A percentile compares a stretch with the other conserved stretches of the same genome.
Evolutionary conservation across 768 basidiomycete species (phyloP).

Genomic region (Hydnum rufescens): DNA sequence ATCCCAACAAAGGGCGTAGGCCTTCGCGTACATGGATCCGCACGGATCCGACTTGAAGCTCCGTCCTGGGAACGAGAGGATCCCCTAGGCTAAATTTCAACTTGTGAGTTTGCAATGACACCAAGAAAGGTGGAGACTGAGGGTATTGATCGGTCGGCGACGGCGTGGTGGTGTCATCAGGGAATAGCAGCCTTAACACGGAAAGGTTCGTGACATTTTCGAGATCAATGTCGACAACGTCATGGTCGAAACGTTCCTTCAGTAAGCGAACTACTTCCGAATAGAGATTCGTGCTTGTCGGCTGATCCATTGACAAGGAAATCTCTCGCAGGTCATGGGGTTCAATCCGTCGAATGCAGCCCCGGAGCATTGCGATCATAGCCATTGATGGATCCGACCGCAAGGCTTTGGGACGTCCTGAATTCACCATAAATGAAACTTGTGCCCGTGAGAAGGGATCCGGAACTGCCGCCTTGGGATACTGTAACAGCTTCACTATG

Average conservation of each 20-base stretch:
- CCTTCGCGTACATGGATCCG: not conserved
- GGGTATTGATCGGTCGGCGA: not conserved
- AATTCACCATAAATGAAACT: slow-evolving; percentile 66
- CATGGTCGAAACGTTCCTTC: not conserved
- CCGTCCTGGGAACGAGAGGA: not conserved
- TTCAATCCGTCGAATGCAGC: not conserved
- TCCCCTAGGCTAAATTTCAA: not conserved
- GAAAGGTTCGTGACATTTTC: not conserved
- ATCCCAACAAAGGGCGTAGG: not conserved
- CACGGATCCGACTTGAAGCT: not conserved
- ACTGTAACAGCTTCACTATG: no score
- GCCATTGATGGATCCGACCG: slow-evolving; percentile 23
- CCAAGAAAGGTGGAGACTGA: no score
- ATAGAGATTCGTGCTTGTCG: no score
- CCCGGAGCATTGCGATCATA: not conserved
- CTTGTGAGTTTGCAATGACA: not conserved
- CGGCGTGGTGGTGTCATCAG: not conserved
- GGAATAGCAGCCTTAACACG: not conserved
- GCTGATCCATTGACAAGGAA: no score
- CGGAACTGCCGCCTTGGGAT: no score
- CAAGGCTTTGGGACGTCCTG: slow-evolving; percentile 42
- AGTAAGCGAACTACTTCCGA: not conserved
- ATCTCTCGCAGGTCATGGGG: no score
- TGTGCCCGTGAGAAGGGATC: slow-evolving; percentile 31
- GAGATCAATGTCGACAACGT: not conserved